phyloP scores from a whole-genome alignment of 2,329 filamentous ascomycete genomes.

The Curvularia lunata region DNA sequence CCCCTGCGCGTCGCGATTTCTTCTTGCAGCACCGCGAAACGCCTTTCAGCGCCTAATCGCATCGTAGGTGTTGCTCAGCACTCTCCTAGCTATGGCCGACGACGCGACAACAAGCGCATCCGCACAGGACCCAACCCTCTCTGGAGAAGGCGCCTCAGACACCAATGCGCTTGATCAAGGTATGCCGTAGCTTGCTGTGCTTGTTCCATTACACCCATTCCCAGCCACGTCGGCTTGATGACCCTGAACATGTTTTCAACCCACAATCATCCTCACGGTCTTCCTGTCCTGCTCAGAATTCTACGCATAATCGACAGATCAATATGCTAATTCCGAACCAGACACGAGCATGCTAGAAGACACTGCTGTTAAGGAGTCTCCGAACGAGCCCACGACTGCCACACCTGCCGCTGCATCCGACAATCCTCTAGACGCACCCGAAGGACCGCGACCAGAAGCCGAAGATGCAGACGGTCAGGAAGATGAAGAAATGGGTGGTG shows the following conservation, averaged over 20 bases:
- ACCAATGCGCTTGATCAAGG: slow-evolving; percentile 41
- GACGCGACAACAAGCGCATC: slow-evolving; percentile 39
- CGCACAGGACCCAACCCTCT: slow-evolving; percentile 35
- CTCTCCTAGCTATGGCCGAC: slow-evolving; percentile 43
- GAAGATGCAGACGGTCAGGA: slow-evolving; percentile 66
- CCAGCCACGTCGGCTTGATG: slow-evolving; percentile 13
- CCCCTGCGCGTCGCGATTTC: slow-evolving; percentile 23
- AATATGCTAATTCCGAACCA: slow-evolving; percentile 34
- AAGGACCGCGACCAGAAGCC: slow-evolving; percentile 63
- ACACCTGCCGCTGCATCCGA: slow-evolving; percentile 64
- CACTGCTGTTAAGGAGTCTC: slow-evolving; percentile 51
- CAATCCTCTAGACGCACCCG: slow-evolving; percentile 72
- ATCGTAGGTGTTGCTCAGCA: slow-evolving; percentile 27
- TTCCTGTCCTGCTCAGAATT: not conserved
- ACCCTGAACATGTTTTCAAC: not conserved
- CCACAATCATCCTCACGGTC: not conserved
- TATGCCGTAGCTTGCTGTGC: slow-evolving; percentile 26
- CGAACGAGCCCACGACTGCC: slow-evolving; percentile 63
- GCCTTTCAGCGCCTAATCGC: slow-evolving; percentile 27
- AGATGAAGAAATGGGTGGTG: slow-evolving; percentile 71
- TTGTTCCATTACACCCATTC: slow-evolving; percentile 1
- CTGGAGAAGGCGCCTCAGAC: slow-evolving; percentile 33
- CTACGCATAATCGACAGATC: not conserved
- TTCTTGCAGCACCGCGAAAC: slow-evolving; percentile 16
- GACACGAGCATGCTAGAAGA: slow-evolving; percentile 65